phyloP scores from a whole-genome alignment of 495 filamentous ascomycete genomes.

The Aspergillus leporis region DNA sequence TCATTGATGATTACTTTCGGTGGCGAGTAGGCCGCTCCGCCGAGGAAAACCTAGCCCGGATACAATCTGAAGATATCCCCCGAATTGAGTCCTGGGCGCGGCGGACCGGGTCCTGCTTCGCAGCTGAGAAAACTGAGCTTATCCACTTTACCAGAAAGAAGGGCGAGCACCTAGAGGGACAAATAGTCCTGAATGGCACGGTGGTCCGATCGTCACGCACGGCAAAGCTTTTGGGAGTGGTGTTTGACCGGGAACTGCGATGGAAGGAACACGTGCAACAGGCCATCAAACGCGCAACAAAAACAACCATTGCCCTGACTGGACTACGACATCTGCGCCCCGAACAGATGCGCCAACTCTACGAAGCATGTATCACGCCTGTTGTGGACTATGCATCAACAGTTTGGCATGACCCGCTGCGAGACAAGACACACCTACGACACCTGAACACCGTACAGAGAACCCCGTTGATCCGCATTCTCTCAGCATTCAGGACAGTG shows the following conservation, averaged over 20 bases:
- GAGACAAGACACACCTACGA: constrained; percentile 22
- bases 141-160: constrained; percentile 26
- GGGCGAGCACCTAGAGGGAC: constrained; percentile 9
- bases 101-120: constrained; percentile 22
- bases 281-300: constrained; percentile 23
- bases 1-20: constrained; percentile 29
- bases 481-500: constrained; percentile 20
- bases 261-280: constrained; percentile 29
- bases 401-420: constrained; percentile 20
- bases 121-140: constrained; percentile 27
- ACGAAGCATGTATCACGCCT: constrained; percentile 26
- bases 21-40: constrained; percentile 19
- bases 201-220: constrained; percentile 15
- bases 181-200: constrained; percentile 16
- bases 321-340: constrained; percentile 22
- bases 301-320: constrained; percentile 18
- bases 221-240: constrained; percentile 26
- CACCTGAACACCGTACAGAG: constrained; percentile 17
- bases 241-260: constrained; percentile 22
- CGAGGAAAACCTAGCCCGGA: constrained; percentile 21
- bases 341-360: constrained; percentile 27
- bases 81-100: constrained; percentile 22
- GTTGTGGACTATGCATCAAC: constrained; percentile 21
- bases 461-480: constrained; percentile 15
- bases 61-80: constrained; percentile 22